Conservation (phyloP, 768 basidiomycete genomes). For the Trametes villosa region DNA sequence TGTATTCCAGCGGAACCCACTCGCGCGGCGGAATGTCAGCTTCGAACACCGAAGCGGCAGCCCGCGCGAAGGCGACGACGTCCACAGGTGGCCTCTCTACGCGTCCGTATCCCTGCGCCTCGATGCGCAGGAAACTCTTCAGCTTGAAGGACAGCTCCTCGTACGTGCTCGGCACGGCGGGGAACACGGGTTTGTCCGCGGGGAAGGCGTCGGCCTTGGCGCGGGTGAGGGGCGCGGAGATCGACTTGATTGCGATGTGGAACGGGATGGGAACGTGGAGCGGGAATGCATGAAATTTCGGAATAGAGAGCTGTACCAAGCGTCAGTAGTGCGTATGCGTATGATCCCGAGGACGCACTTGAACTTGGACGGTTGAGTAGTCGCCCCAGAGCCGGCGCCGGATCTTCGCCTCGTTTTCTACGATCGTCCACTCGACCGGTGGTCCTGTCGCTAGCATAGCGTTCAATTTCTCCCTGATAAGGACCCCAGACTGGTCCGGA, state of each 20-base stretch:
- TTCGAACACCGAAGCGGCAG: neutral
- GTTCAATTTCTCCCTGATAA: neutral
- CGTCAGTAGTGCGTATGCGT: no score
- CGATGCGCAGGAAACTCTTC: slow-evolving; percentile 4
- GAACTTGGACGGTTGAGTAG: slow-evolving; percentile 14
- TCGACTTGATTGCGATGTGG: slow-evolving; percentile 18
- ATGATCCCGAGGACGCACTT: no score
- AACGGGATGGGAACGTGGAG: slow-evolving; percentile 28
- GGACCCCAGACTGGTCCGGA: slow-evolving; percentile 1
- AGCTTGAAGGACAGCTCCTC: slow-evolving; percentile 18
- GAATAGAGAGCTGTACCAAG: slow-evolving; percentile 6
- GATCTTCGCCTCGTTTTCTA: slow-evolving; percentile 2
- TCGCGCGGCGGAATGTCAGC: neutral
- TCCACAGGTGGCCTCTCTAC: neutral
- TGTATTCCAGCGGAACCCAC: neutral
- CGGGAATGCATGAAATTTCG: slow-evolving; percentile 13
- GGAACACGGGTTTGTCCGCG: slow-evolving; percentile 16
- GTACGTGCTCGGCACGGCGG: slow-evolving; percentile 2
- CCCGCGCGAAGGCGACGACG: neutral
- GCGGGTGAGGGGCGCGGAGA: slow-evolving; percentile 14
- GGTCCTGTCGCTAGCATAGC: neutral
- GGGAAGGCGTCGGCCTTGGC: slow-evolving; percentile 5
- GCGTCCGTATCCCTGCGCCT: neutral
- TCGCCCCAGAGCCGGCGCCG: slow-evolving; percentile 26
- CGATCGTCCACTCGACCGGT: neutral